phyloP scores from a whole-genome alignment of 257 asterid species.

The Voacanga thouarsii region DNA sequence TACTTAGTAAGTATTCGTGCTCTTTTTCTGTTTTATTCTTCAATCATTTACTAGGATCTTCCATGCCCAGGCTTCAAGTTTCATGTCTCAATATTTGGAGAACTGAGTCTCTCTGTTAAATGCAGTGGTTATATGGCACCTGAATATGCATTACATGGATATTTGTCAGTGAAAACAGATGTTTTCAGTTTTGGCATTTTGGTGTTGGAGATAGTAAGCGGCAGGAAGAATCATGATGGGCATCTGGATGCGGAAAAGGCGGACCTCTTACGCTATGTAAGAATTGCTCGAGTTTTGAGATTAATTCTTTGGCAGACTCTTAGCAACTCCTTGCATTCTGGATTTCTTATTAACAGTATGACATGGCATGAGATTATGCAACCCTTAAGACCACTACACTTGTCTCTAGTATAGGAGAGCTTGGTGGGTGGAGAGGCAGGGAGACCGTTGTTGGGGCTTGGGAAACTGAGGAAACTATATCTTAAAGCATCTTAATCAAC shows the following conservation, averaged over 20 bases:
- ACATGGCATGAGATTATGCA: background rate
- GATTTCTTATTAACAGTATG: background rate
- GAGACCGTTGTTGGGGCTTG: background rate
- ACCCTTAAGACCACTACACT: background rate
- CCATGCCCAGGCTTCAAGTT: background rate
- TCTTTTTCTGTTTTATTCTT: conserved; percentile 12
- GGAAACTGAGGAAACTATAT: background rate
- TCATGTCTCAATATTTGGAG: background rate
- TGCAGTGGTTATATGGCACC: conserved; percentile 96
- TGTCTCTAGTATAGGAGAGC: no score
- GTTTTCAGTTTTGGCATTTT: conserved; percentile 84
- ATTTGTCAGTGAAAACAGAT: conserved; percentile 77
- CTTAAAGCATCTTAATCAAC: no score
- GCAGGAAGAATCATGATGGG: conserved; percentile 60
- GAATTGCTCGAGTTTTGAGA: conserved; percentile 21
- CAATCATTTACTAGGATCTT: conserved; percentile 4
- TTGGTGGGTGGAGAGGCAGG: background rate
- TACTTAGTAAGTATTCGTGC: conserved; percentile 53
- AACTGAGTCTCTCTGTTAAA: conserved; percentile 15
- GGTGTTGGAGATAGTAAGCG: conserved; percentile 77
- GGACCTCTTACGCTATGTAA: conserved; percentile 72
- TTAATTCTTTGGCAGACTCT: background rate
- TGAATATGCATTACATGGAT: conserved; percentile 78
- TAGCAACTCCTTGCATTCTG: background rate
- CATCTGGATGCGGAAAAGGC: conserved; percentile 51